phyloP scores from a whole-genome alignment of 345 rosid species.

The Eucalyptus cloeziana region DNA sequence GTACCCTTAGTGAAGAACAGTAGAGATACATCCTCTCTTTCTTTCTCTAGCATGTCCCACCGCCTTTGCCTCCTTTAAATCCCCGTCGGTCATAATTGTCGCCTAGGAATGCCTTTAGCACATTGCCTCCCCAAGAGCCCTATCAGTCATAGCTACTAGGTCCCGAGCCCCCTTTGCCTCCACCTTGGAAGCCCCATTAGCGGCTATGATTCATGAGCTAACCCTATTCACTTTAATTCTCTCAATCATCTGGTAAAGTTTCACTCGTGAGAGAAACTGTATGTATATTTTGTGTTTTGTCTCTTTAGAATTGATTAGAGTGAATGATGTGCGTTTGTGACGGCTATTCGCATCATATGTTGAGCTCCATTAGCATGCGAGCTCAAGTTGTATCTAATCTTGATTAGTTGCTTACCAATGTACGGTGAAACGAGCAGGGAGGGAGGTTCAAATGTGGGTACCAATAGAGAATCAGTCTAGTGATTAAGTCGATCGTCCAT shows the following conservation, averaged over 20 bases:
- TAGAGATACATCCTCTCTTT: neutral
- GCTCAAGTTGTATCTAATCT: neutral
- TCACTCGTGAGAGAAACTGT: neutral
- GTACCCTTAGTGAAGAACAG: neutral
- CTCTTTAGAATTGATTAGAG: neutral
- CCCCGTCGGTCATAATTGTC: neutral
- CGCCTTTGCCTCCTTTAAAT: neutral
- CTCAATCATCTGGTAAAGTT: neutral
- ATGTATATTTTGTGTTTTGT: too few relatives aligned
- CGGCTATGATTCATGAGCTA: fast-evolving
- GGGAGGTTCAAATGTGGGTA: neutral
- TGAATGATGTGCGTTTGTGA: neutral
- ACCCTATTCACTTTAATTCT: fast-evolving
- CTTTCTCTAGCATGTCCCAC: neutral
- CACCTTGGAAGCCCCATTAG: neutral
- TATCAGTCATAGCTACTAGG: neutral
- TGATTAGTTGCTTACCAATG: neutral
- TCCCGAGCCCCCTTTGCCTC: neutral
- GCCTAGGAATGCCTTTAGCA: neutral
- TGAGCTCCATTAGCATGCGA: neutral
- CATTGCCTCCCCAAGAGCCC: neutral
- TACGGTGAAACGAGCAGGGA: neutral
- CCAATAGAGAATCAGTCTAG: neutral
- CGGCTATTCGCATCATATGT: neutral
- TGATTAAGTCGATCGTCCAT: neutral